These are phyloP conservation scores for Tillandsia leiboldiana DNA, from an alignment of 176 grass and related monocot genomes.

Conservation along the genomic window DNA sequence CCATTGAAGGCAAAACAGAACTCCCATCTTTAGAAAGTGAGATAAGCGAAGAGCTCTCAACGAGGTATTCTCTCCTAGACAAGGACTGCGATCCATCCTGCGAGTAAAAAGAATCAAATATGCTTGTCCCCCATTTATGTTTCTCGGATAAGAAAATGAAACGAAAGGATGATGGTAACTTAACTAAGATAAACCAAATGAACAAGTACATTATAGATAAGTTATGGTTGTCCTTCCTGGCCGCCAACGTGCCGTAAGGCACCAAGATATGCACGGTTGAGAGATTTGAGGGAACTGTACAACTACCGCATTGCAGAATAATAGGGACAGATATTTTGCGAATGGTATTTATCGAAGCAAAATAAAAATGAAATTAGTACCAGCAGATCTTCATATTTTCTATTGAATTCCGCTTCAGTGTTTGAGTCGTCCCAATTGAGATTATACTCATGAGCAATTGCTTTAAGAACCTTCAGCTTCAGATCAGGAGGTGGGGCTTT, in stretches of 20 bases:
- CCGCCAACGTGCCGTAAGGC: neutral
- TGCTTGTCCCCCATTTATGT: slow-evolving; percentile 4
- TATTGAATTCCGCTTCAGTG: slow-evolving; percentile 74
- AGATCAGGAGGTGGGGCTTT: slow-evolving; percentile 72
- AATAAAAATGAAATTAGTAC: slow-evolving; percentile 31
- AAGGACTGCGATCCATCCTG: slow-evolving; percentile 55
- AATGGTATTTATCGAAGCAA: slow-evolving; percentile 11
- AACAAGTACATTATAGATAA: too few species aligned
- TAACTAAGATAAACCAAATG: neutral
- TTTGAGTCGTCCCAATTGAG: slow-evolving; percentile 87
- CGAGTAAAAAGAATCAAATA: slow-evolving; percentile 15
- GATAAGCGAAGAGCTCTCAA: slow-evolving; percentile 24
- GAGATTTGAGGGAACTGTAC: neutral
- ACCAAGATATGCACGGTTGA: neutral
- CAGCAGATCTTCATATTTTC: slow-evolving; percentile 94
- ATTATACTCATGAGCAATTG: slow-evolving; percentile 69
- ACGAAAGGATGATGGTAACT: slow-evolving; percentile 9
- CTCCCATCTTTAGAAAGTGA: slow-evolving; percentile 24
- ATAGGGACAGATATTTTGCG: slow-evolving; percentile 15
- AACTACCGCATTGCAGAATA: neutral
- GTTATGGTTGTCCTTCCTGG: too few species aligned
- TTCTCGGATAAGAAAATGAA: neutral
- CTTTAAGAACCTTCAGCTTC: slow-evolving; percentile 79
- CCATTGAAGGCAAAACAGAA: slow-evolving; percentile 13
- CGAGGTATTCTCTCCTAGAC: slow-evolving; percentile 18